These are phyloP conservation scores for Lasiosphaeria miniovina DNA, from an alignment of 495 filamentous ascomycete genomes.

Conservation along the genomic window DNA sequence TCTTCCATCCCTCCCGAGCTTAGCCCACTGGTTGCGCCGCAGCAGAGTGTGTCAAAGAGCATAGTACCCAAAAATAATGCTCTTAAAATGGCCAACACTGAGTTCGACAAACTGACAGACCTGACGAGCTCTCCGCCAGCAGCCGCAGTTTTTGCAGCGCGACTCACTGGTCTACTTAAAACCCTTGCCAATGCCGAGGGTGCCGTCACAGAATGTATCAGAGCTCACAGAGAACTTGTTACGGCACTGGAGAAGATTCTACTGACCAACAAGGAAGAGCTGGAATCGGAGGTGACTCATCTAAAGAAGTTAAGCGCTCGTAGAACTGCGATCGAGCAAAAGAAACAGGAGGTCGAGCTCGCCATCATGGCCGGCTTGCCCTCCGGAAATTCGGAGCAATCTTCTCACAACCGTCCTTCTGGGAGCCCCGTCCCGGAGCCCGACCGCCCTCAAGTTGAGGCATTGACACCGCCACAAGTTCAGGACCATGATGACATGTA, in stretches of 20 bases:
- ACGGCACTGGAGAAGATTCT: conserved; percentile 79
- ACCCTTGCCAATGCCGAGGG: conserved; percentile 85
- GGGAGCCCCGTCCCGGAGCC: conserved; percentile 44
- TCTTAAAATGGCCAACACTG: conserved; percentile 64
- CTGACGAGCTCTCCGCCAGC: conserved; percentile 61
- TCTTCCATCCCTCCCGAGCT: conserved; percentile 70
- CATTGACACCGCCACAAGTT: conserved; percentile 67
- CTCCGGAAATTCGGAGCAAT: conserved; percentile 39
- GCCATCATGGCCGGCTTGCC: conserved; percentile 73
- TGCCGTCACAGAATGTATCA: conserved; percentile 85
- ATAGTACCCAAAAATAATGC: conserved; percentile 58
- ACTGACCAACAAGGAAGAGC: conserved; percentile 63
- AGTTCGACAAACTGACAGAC: conserved; percentile 79
- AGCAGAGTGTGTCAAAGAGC: conserved; percentile 69
- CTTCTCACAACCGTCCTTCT: conserved; percentile 37
- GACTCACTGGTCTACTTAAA: conserved; percentile 82
- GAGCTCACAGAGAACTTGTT: conserved; percentile 75
- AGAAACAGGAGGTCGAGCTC: conserved; percentile 84
- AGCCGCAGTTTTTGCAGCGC: conserved; percentile 86
- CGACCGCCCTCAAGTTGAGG: conserved; percentile 75
- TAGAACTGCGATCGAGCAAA: conserved; percentile 64
- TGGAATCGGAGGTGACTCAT: conserved; percentile 64
- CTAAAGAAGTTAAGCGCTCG: conserved; percentile 56
- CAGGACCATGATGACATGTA: conserved; percentile 30
- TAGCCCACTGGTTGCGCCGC: conserved; percentile 65